Evolutionary conservation across 2,329 filamentous ascomycete species (phyloP), one percentile per base, ranked within the genome.

Genomic region (Epichloe elymi): DNA sequence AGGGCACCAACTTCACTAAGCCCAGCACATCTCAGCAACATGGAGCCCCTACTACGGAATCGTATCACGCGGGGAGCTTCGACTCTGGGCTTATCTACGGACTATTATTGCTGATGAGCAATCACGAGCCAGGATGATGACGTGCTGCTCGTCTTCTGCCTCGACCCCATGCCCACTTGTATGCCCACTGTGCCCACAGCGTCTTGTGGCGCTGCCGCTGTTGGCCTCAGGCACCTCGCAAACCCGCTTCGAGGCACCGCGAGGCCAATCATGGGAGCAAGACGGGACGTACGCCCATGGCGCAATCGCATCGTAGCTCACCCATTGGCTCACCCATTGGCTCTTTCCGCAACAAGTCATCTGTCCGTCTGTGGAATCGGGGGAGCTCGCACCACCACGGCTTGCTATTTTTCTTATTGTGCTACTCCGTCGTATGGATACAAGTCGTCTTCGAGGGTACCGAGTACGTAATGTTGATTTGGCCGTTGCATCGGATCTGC

Each of bases 241-340:
- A 46, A 46, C 33, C 51, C 43, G 43, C 51, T 50, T 48, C 23
- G 3, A 30, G 19, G 17, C 33, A 35, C 20, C 19, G 4, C 15
- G 23, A 48, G 23, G 52, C 52, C 52, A 53, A 53, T 53, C 45
- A 53, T 42, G 45, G 17, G 17, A 46, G 23, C 17, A 14, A 14
- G 3, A 23, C 23, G 23, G 19, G 23, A 26, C 23, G 7, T 26
- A 44, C 26, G 36, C 20, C 12, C 35, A 54, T 54, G 46, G 53
- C 50, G 53, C 53, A 39, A 54, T 52, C 48, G 45, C 44, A 45
- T 14, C 41, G 37, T 19, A 38, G 46, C 45, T 36, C 35, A 36
- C 6, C 15, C 46, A 46, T 38, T 49, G 41, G 46, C 41, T 35
- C 35, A 36, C 6, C 15, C 46, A 46, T 42, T 49, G 36, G 46